phyloP scores from a whole-genome alignment of 179 eudicot species.

The Corrigiola litoralis region DNA sequence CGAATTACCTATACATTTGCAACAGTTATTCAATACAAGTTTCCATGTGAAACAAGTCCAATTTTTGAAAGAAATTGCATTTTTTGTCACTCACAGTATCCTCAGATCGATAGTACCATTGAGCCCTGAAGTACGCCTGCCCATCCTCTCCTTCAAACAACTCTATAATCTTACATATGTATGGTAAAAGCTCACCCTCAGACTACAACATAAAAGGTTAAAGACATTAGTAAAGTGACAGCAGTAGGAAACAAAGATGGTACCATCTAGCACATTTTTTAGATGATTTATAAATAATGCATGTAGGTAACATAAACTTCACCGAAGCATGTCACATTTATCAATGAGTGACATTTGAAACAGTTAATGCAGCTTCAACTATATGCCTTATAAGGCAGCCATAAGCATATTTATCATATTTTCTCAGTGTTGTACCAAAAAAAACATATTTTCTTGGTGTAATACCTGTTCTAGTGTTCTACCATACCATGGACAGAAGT shows the following conservation, averaged over 20 bases:
- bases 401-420: too few relatives aligned
- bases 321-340: too few relatives aligned
- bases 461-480: too few relatives aligned
- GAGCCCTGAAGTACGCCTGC: conserved; percentile 47
- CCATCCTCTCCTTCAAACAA: conserved; percentile 63
- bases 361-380: too few relatives aligned
- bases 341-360: too few relatives aligned
- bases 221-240: background rate
- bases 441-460: too few relatives aligned
- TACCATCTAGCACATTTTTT: background rate
- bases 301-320: too few relatives aligned
- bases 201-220: conserved; percentile 14
- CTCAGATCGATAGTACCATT: conserved; percentile 65
- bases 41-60: too few relatives aligned
- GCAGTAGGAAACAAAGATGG: background rate
- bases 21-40: background rate
- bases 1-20: conserved; percentile 28
- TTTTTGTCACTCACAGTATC: conserved; percentile 62
- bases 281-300: too few relatives aligned
- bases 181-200: conserved; percentile 36
- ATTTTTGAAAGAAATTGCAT: background rate
- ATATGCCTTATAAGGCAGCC: too few relatives aligned
- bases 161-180: conserved; percentile 60
- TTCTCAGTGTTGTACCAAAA: too few relatives aligned
- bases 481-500: too few relatives aligned